These are phyloP conservation scores for Lichtheimia ornata DNA, from an alignment of 371 early-diverging fungal genomes.

Conservation along the genomic window DNA sequence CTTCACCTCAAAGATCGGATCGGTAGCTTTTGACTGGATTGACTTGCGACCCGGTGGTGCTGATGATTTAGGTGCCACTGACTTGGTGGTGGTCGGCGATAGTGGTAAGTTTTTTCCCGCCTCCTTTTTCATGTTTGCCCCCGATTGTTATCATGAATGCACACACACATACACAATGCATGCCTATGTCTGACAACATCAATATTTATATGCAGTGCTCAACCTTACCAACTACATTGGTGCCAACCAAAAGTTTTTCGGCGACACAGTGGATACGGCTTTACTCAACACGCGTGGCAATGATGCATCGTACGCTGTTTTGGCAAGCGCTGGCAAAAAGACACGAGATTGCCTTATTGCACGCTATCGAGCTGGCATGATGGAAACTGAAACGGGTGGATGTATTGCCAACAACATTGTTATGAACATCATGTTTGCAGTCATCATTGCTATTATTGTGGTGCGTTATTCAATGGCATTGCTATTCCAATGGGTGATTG, in stretches of 20 bases:
- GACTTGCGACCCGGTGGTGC: slow-evolving; percentile 31
- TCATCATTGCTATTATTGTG: slow-evolving; percentile 48
- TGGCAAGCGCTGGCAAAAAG: slow-evolving; percentile 33
- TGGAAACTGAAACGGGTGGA: slow-evolving; percentile 50
- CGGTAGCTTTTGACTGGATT: slow-evolving; percentile 42
- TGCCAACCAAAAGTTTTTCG: slow-evolving; percentile 19
- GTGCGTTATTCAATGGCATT: slow-evolving; percentile 62
- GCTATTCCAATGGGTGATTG: slow-evolving; percentile 62
- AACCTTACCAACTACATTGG: slow-evolving; percentile 33
- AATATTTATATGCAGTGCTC: slow-evolving; percentile 34
- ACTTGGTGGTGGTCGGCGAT: slow-evolving; percentile 51
- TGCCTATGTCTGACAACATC: slow-evolving; percentile 31
- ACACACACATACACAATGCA: slow-evolving; percentile 40
- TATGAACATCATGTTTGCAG: slow-evolving; percentile 43
- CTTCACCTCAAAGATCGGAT: slow-evolving; percentile 14
- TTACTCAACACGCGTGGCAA: slow-evolving; percentile 33
- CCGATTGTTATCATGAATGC: slow-evolving; percentile 33
- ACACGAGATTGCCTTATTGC: slow-evolving; percentile 44
- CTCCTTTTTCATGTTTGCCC: no score
- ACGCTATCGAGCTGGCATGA: slow-evolving; percentile 45
- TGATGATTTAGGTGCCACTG: slow-evolving; percentile 21
- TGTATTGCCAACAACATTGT: slow-evolving; percentile 63
- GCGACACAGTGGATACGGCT: slow-evolving; percentile 29
- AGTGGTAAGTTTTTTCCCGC: slow-evolving; percentile 34
- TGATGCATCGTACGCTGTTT: slow-evolving; percentile 47